Evolutionary conservation across 352 stramenopile genomes (phyloP).

Genomic region (Pythium scleroteichum): DNA sequence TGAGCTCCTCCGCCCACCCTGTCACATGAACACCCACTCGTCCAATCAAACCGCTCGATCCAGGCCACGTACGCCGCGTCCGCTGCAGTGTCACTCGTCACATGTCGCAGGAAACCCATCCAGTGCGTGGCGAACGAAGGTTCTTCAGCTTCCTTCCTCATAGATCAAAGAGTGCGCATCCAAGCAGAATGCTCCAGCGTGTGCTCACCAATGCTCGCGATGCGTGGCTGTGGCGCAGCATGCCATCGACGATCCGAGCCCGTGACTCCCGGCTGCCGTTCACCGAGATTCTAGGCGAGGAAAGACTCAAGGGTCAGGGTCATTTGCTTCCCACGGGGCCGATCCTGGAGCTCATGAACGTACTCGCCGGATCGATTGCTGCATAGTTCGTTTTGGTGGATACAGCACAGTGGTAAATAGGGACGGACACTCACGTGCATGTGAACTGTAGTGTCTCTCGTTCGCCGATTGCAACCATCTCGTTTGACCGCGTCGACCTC

Average conservation of each 20-base stretch:
- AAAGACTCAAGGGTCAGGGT: conserved; percentile 31
- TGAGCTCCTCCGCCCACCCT: conserved; percentile 7
- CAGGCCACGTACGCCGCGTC: conserved; percentile 9
- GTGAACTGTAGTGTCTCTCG: conserved; percentile 18
- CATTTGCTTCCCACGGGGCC: conserved; percentile 31
- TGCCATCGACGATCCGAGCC: conserved; percentile 20
- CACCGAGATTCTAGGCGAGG: conserved; percentile 41
- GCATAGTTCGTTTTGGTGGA: conserved; percentile 28
- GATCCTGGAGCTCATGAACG: conserved; percentile 40
- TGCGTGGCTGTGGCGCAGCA: conserved; percentile 16
- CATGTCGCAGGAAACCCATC: neutral
- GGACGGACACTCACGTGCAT: neutral
- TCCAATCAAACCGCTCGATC: conserved; percentile 12
- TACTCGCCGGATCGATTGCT: conserved; percentile 33
- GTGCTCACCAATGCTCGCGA: conserved; percentile 21
- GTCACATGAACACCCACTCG: conserved; percentile 13
- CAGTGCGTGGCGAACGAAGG: neutral
- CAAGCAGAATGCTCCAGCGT: conserved; percentile 3
- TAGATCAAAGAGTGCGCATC: neutral
- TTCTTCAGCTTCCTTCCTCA: neutral
- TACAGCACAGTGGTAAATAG: too few species aligned
- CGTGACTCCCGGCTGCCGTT: conserved; percentile 41
- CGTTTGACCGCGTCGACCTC: conserved; percentile 36
- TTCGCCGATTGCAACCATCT: conserved; percentile 33
- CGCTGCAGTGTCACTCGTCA: neutral